Base-by-base conservation (phyloP, 352 stramenopile species). In the Aphanomyces euteiches region DNA sequence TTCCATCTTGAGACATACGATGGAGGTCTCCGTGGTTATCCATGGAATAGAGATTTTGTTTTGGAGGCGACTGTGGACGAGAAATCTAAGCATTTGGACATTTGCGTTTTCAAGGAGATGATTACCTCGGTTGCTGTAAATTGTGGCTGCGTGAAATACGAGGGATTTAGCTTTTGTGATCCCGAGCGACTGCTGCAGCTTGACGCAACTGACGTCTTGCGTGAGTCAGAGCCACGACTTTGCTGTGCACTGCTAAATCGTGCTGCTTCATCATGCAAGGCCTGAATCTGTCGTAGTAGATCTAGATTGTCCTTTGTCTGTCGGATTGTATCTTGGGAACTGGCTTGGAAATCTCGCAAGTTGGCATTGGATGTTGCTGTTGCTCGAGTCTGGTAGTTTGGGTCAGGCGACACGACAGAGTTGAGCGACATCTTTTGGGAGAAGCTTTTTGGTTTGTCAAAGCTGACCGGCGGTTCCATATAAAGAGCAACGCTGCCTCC, bases 261-360 rank as follows among this genome's bases (percentile, higher is more conserved):
- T 10, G 19, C 54, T 10, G 54, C 13, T 39, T 61, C 54, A n/a
- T 61, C 54, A 37, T 61, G 54, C 54, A 45, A 28, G 34, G 64
- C 64, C 21, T 70, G 64, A 34, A 70, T 70, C 64, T 70, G 64
- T 19, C 64, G 64, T 19, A 70, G 21, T 2, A 70, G 64, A 10
- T 70, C 64, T 1, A 70, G n/a, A 41, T 70, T 70, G 36, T 70
- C 34, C 5, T 70, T 39, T 4, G 64, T 39, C 8, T 63, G 7
- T n/a, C 43, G 36, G 17, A 70, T 70, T 34, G 64, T 61, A 37
- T 61, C 54, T 28, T 61, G 54, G 5, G 54, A 61, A 10, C 6
- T 43, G 7, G 54, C 54, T 37, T 37, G 5, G 34, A 61, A 45
- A 17, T 61, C 54, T 12, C 21, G 13, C 28, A 61, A 10, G 21